Conservation (phyloP, 129 eudicot species). For the Deinandra increscens region DNA sequence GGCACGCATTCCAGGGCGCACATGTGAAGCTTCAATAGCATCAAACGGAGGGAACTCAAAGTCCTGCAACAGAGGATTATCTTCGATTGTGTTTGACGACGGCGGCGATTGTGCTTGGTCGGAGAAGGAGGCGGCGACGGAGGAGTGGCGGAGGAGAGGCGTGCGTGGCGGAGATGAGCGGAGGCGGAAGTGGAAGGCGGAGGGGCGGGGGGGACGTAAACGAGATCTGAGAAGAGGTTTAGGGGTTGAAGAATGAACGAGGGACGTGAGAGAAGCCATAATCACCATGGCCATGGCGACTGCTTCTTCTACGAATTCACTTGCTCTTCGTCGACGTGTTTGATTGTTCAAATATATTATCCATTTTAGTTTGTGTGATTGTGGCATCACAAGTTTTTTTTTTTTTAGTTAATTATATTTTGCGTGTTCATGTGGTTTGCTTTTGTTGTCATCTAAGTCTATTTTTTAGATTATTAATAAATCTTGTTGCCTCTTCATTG, state of each 20-base stretch:
- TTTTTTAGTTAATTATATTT: no score
- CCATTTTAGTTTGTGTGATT: neutral
- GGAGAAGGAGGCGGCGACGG: constrained; percentile 19
- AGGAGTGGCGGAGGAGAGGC: constrained; percentile 38
- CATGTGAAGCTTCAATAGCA: constrained; percentile 62
- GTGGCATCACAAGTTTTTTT: no score
- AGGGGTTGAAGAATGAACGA: constrained; percentile 40
- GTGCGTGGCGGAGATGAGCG: neutral
- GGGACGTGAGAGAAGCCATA: constrained; percentile 49
- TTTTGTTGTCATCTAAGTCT: no score
- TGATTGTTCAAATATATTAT: neutral
- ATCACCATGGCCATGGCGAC: neutral
- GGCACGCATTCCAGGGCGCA: constrained; percentile 84
- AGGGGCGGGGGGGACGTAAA: constrained; percentile 46
- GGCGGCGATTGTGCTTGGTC: constrained; percentile 10
- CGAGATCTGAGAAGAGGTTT: constrained; percentile 47
- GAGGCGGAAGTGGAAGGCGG: constrained; percentile 12
- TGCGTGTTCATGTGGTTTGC: no score
- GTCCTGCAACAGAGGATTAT: constrained; percentile 65
- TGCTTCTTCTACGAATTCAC: neutral
- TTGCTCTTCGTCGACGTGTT: neutral
- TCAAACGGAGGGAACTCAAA: constrained; percentile 89
- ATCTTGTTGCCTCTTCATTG: no score
- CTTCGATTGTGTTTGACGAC: constrained; percentile 9
- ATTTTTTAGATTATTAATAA: no score